Evolutionary conservation across 208 protist genomes (phyloP), one percentile per base, ranked within the genome.

Genomic region (Vickermania ingenoplastis): DNA sequence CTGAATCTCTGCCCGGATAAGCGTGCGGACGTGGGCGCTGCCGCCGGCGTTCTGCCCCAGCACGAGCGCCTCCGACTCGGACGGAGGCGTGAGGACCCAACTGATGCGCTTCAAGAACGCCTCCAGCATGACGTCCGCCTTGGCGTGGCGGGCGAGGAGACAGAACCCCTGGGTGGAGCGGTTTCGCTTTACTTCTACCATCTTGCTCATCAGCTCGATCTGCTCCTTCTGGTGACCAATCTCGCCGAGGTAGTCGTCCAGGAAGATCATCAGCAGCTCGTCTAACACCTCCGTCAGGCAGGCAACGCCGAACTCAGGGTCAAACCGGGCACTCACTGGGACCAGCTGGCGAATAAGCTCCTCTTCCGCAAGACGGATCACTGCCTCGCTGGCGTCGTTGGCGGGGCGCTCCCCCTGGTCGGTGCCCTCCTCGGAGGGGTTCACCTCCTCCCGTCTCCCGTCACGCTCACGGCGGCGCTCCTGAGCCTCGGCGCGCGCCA

Each of bases 191-290:
- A 92, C 80, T 65, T 96, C 86, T 2, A 87, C 67, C 86, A 96
- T 96, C 29, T 77, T 94, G 65, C 83, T 92, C 83, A 92, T 92
- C 41, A 96, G 61, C 69, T 96, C 90, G 59, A 86, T 79, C 70
- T 91, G 82, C 69, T 92, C 83, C 73, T 96, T 96, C 67, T 96
- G 84, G 57, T 73, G 64, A 3, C 86, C 83, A 0, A 91, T 71
- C 60, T 91, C 86, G 14, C 86, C 90, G 48, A 96, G 87, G 77
- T 96, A 94, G 83, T 93, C 90, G 62, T 94, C 90, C 5, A 94
- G 65, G 60, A 94, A 88, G 69, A 94, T 86, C 29, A 69, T 66
- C 63, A 96, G 77, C 24, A 94, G 57, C 49, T 86, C 79, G 57
- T 91, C 81, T 41, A 92, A 53, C 45, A 82, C 75, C 1, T 59